phyloP scores from a whole-genome alignment of 495 filamentous ascomycete species.

The Filosporella fistucella region DNA sequence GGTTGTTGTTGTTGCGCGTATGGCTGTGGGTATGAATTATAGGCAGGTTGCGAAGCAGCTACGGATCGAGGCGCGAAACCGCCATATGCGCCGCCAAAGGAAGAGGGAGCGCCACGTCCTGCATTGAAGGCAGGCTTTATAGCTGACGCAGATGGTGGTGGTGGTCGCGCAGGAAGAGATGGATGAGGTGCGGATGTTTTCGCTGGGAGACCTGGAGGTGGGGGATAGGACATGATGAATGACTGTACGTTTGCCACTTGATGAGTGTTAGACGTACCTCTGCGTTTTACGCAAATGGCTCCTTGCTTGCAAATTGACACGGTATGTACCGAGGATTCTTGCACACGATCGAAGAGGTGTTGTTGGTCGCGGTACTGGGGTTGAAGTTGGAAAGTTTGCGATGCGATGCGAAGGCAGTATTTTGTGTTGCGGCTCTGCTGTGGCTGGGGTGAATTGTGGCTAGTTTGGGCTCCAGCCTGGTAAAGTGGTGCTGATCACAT shows the following conservation, averaged over 20 bases:
- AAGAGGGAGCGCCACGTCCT: slow-evolving; percentile 29
- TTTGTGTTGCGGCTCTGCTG: no score
- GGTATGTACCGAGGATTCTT: background rate
- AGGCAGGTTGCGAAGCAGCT: slow-evolving; percentile 30
- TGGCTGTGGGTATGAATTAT: slow-evolving; percentile 21
- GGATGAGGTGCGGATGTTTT: slow-evolving; percentile 63
- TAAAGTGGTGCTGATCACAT: no score
- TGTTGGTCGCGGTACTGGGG: background rate
- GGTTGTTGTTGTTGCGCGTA: slow-evolving; percentile 23
- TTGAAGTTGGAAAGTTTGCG: slow-evolving; percentile 7
- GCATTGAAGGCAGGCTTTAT: slow-evolving; percentile 56
- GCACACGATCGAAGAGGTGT: background rate
- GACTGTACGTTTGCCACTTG: slow-evolving; percentile 43
- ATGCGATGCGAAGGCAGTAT: background rate
- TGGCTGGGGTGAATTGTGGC: no score
- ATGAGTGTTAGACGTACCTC: slow-evolving; percentile 53
- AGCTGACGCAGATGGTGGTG: slow-evolving; percentile 53
- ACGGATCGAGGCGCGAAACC: slow-evolving; percentile 63
- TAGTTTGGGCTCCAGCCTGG: no score
- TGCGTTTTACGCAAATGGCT: slow-evolving; percentile 24
- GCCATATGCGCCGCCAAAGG: slow-evolving; percentile 5
- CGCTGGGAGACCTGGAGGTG: slow-evolving; percentile 78
- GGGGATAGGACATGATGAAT: slow-evolving; percentile 94
- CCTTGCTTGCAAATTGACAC: background rate
- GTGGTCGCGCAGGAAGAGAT: slow-evolving; percentile 81